phyloP scores from a whole-genome alignment of 768 basidiomycete genomes.

The Suillus subaureus region DNA sequence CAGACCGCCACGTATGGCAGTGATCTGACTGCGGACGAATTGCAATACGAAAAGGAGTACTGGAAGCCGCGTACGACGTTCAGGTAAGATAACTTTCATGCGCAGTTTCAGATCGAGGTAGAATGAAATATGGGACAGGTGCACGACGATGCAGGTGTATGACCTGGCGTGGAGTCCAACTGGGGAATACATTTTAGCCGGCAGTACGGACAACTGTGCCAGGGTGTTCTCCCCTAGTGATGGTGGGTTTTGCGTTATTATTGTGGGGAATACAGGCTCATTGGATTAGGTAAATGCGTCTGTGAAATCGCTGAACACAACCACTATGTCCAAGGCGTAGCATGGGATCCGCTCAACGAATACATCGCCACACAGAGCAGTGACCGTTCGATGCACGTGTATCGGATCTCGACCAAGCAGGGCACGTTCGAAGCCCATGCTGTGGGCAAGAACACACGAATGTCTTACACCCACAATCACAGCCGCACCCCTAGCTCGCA shows the following conservation, averaged over 20 bases:
- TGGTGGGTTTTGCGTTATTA: constrained; percentile 45
- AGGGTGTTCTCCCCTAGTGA: constrained; percentile 77
- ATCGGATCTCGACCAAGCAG: constrained; percentile 76
- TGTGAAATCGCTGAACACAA: constrained; percentile 91
- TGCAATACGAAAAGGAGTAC: constrained; percentile 89
- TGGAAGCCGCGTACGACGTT: constrained; percentile 92
- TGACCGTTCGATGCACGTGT: constrained; percentile 95
- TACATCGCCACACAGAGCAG: constrained; percentile 97
- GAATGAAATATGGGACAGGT: constrained; percentile 48
- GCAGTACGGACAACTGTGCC: constrained; percentile 95
- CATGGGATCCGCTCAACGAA: constrained; percentile 98
- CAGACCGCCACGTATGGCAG: constrained; percentile 79
- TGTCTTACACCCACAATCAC: constrained; percentile 60
- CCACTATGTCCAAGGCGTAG: constrained; percentile 98
- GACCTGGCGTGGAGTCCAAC: constrained; percentile 97
- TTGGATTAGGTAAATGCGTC: constrained; percentile 71
- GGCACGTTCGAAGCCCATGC: constrained; percentile 90
- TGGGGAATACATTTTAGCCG: constrained; percentile 93
- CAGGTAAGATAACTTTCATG: constrained; percentile 48
- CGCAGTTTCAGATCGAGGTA: constrained; percentile 7
- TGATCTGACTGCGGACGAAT: constrained; percentile 74
- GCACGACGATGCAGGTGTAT: constrained; percentile 95
- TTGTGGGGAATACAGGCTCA: constrained; percentile 6
- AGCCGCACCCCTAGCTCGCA: constrained; percentile 69
- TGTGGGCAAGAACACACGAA: constrained; percentile 83